Percentiles rank a stretch among this genome's conserved stretches.
These are phyloP conservation scores for Russula sp. DNA, from an alignment of 768 basidiomycete genomes.

Conservation along the genomic window DNA sequence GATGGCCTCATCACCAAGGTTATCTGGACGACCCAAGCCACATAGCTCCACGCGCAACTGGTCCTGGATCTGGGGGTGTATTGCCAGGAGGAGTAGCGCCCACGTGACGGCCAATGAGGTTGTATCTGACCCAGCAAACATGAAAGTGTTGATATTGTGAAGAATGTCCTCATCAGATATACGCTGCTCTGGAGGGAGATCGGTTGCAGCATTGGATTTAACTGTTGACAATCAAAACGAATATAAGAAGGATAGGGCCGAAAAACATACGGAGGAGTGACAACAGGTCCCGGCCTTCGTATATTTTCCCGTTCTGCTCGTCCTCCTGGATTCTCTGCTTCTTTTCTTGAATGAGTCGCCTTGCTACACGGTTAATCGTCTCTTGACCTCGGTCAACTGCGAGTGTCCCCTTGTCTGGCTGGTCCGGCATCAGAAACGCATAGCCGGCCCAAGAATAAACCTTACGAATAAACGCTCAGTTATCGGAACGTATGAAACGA, in stretches of 20 bases:
- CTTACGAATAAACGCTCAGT: conserved; percentile 47
- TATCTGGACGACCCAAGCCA: conserved; percentile 32
- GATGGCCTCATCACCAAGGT: conserved; percentile 46
- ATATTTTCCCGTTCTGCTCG: conserved; percentile 41
- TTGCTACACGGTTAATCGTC: conserved; percentile 63
- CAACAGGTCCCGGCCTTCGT: conserved; percentile 67
- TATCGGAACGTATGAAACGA: conserved; percentile 54
- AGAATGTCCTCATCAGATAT: conserved; percentile 86
- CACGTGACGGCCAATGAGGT: conserved; percentile 79
- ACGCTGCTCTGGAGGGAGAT: conserved; percentile 58
- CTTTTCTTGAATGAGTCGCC: conserved; percentile 70
- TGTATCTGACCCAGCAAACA: conserved; percentile 88
- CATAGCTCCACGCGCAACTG: conserved; percentile 64
- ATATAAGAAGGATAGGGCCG: not conserved
- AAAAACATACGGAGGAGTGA: conserved; percentile 59
- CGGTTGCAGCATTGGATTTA: conserved; percentile 70
- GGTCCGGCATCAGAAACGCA: not conserved
- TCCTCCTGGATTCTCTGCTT: conserved; percentile 62
- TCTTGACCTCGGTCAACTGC: conserved; percentile 50
- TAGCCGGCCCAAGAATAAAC: conserved; percentile 24
- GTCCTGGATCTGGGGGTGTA: conserved; percentile 56
- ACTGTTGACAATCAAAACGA: conserved; percentile 38
- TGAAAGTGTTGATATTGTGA: conserved; percentile 80
- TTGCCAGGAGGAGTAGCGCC: conserved; percentile 70
- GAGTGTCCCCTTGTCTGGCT: conserved; percentile 49